Evolutionary conservation across 2,329 filamentous ascomycete species (phyloP).

Genomic region (Phoma herbarum): DNA sequence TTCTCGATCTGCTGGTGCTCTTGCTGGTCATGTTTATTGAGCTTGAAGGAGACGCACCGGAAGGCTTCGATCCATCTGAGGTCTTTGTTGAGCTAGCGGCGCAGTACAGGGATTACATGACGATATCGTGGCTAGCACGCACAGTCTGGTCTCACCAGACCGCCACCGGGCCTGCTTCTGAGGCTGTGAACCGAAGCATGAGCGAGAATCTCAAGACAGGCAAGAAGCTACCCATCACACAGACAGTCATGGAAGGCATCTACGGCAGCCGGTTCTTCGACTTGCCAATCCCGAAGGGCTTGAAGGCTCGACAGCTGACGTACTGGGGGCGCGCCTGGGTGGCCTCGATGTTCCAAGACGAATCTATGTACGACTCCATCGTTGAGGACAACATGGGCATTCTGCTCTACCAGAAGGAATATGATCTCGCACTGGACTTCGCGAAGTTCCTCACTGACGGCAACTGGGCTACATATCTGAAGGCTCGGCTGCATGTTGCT

Average conservation of each 20-base stretch:
- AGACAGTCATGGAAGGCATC: slow-evolving; percentile 50
- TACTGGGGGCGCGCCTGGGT: slow-evolving; percentile 59
- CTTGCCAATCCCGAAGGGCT: slow-evolving; percentile 35
- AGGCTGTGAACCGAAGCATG: slow-evolving; percentile 34
- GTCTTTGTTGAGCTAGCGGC: slow-evolving; percentile 72
- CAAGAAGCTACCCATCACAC: slow-evolving; percentile 44
- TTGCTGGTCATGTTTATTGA: slow-evolving; percentile 78
- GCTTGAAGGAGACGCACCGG: slow-evolving; percentile 73
- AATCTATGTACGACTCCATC: slow-evolving; percentile 44
- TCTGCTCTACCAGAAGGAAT: slow-evolving; percentile 55
- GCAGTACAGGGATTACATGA: slow-evolving; percentile 48
- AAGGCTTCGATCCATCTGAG: slow-evolving; percentile 68
- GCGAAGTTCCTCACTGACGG: slow-evolving; percentile 69
- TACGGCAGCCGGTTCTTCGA: slow-evolving; percentile 46
- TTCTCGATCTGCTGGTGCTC: slow-evolving; percentile 83
- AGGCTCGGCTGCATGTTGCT: slow-evolving; percentile 79
- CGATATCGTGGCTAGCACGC: slow-evolving; percentile 48
- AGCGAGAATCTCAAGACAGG: slow-evolving; percentile 37
- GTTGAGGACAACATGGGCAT: slow-evolving; percentile 56
- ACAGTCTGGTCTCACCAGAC: slow-evolving; percentile 46
- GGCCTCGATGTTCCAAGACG: slow-evolving; percentile 50
- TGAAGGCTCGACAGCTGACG: slow-evolving; percentile 50
- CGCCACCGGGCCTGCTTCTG: slow-evolving; percentile 41
- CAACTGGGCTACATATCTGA: slow-evolving; percentile 76
- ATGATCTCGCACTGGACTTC: slow-evolving; percentile 67